Evolutionary conservation across 345 rosid species (phyloP).

Genomic region (Hypericum perforatum): DNA sequence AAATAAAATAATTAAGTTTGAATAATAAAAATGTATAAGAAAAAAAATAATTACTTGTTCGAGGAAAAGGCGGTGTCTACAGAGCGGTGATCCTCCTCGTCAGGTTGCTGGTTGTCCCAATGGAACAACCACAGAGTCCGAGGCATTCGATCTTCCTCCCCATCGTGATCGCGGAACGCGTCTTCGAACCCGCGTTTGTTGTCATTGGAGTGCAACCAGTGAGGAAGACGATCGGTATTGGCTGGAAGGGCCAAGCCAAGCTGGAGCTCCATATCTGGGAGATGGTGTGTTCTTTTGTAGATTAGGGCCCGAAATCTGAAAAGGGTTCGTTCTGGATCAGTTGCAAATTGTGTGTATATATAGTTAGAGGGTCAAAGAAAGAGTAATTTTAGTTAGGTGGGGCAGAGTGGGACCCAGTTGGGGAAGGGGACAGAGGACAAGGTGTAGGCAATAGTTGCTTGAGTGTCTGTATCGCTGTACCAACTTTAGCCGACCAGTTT

Average conservation of each 20-base stretch:
- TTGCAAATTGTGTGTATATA: too few species aligned
- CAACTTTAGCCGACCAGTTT: conserved; percentile 26
- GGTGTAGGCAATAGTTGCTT: conserved; percentile 11
- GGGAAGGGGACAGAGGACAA: conserved; percentile 16
- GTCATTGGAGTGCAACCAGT: background rate
- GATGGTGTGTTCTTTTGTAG: too few species aligned
- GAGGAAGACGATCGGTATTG: background rate
- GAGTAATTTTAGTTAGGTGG: background rate
- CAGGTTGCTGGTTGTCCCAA: conserved; percentile 15
- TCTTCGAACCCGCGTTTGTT: conserved; percentile 17
- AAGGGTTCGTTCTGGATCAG: too few species aligned
- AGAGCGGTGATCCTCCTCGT: conserved; percentile 13
- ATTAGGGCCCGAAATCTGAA: too few species aligned
- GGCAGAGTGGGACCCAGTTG: background rate
- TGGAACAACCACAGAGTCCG: conserved; percentile 29
- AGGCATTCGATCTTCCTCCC: conserved; percentile 3
- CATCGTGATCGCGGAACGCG: conserved; percentile 10
- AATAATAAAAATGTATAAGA: background rate
- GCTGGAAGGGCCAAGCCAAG: conserved; percentile 34
- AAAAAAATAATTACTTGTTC: conserved; percentile 13
- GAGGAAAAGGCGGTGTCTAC: conserved; percentile 7
- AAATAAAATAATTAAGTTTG: too few species aligned
- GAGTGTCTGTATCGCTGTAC: conserved; percentile 13
- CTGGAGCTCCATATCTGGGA: conserved; percentile 30
- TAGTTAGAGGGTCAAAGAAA: background rate